Conservation (phyloP, 257 asterid genomes). For the Ilex asprella region DNA sequence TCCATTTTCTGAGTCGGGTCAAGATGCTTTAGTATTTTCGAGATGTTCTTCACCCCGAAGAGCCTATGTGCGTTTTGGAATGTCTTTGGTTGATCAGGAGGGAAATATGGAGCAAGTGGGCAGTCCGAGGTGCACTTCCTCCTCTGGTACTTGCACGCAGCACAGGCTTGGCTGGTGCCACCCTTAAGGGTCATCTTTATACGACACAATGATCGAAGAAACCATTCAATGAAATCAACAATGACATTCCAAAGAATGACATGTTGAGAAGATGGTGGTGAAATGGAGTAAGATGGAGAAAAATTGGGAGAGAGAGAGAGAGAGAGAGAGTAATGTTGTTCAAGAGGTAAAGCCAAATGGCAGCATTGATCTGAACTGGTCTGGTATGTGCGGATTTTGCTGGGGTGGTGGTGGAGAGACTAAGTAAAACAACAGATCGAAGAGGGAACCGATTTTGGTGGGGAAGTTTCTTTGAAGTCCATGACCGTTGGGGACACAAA, state of each 20-base stretch:
- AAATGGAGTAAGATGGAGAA: background rate
- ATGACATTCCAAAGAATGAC: background rate
- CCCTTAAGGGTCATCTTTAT: constrained; percentile 69
- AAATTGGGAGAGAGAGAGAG: constrained; percentile 2
- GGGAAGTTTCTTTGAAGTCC: constrained; percentile 28
- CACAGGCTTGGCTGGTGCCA: constrained; percentile 92
- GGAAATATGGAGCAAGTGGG: constrained; percentile 78
- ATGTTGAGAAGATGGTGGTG: constrained; percentile 3
- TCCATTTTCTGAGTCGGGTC: constrained; percentile 46
- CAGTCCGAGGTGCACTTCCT: constrained; percentile 69
- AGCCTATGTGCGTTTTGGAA: constrained; percentile 71
- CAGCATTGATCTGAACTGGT: constrained; percentile 15
- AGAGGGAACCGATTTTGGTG: constrained; percentile 33
- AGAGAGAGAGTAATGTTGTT: constrained; percentile 1
- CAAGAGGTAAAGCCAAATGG: constrained; percentile 21
- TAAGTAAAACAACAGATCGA: constrained; percentile 32
- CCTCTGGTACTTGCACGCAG: constrained; percentile 85
- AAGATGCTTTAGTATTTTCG: constrained; percentile 50
- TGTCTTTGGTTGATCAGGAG: constrained; percentile 72
- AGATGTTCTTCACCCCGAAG: constrained; percentile 72
- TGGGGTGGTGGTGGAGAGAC: constrained; percentile 25
- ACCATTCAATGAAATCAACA: background rate
- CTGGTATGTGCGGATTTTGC: constrained; percentile 23
- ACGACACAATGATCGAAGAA: constrained; percentile 11
- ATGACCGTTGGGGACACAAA: constrained; percentile 12